A percentile compares a stretch with the other conserved stretches of the same genome.
Conservation (phyloP, 129 eudicot species). For the Ambrosia artemisiifolia region DNA sequence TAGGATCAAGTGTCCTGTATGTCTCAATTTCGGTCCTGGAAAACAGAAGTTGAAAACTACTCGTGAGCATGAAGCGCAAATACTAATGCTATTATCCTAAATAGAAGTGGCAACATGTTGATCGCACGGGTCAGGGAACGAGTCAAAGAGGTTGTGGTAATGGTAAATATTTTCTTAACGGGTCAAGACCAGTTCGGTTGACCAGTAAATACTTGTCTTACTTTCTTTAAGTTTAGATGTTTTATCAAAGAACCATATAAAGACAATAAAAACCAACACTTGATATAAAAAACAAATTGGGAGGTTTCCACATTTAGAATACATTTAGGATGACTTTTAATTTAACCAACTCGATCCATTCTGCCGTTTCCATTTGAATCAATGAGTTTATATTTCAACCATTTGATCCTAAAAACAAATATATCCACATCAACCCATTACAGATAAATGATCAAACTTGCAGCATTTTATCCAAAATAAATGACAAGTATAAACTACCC, state of each 20-base stretch:
- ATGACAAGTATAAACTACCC: slow-evolving; percentile 49
- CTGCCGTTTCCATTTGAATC: neutral
- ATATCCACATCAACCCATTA: neutral
- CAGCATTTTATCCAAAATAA: neutral
- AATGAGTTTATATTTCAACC: neutral
- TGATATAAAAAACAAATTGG: neutral
- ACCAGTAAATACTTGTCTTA: neutral
- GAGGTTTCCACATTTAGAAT: neutral
- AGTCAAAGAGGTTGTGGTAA: neutral
- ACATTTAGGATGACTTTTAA: neutral
- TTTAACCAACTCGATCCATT: neutral
- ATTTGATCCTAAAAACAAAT: neutral
- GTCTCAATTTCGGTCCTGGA: slow-evolving; percentile 79
- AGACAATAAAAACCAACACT: neutral
- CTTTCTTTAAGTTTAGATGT: neutral
- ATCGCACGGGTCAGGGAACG: neutral
- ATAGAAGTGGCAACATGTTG: neutral
- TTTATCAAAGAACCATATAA: neutral
- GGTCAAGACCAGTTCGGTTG: neutral
- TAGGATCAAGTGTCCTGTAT: slow-evolving; percentile 79
- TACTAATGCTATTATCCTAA: neutral
- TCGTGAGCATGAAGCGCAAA: slow-evolving; percentile 5
- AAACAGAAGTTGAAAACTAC: slow-evolving; percentile 11
- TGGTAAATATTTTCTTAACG: neutral
- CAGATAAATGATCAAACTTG: neutral